phyloP scores from a whole-genome alignment of 768 basidiomycete genomes.

The Tulasnella sp. region DNA sequence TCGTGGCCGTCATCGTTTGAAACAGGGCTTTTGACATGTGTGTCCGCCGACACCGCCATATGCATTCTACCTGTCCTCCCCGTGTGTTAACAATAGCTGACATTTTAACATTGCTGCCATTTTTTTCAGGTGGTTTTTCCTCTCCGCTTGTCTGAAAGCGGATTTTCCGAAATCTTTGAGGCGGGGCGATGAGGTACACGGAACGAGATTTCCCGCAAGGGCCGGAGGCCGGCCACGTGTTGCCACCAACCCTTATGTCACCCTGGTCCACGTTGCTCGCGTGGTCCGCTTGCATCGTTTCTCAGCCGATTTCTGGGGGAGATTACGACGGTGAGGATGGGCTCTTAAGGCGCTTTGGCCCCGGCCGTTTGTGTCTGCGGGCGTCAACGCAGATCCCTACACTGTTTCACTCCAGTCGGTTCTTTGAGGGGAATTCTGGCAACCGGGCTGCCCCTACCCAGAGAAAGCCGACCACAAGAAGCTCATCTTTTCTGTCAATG shows the following conservation, averaged over 20 bases:
- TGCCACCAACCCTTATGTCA: neutral
- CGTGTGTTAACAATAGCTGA: neutral
- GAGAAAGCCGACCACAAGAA: neutral
- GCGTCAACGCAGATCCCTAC: neutral
- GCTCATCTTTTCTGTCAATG: neutral
- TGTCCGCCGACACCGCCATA: neutral
- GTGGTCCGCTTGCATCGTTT: slow-evolving; percentile 9
- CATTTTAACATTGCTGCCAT: neutral
- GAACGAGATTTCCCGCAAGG: slow-evolving; percentile 11
- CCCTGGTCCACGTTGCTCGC: slow-evolving; percentile 21
- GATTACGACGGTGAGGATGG: neutral
- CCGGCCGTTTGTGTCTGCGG: neutral
- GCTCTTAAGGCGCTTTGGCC: neutral
- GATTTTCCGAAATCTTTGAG: neutral
- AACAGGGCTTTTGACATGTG: slow-evolving; percentile 8
- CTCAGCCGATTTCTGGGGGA: neutral
- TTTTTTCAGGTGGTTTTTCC: neutral
- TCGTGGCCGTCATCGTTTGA: neutral
- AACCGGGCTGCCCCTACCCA: neutral
- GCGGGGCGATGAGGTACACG: neutral
- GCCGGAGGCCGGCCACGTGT: slow-evolving; percentile 21
- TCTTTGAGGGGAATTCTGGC: neutral
- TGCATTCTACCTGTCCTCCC: neutral
- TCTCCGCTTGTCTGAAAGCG: neutral
- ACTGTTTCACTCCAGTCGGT: neutral